These are phyloP conservation scores for Aureobasidium pullulans DNA, from an alignment of 2,329 filamentous ascomycete genomes.

Conservation along the genomic window DNA sequence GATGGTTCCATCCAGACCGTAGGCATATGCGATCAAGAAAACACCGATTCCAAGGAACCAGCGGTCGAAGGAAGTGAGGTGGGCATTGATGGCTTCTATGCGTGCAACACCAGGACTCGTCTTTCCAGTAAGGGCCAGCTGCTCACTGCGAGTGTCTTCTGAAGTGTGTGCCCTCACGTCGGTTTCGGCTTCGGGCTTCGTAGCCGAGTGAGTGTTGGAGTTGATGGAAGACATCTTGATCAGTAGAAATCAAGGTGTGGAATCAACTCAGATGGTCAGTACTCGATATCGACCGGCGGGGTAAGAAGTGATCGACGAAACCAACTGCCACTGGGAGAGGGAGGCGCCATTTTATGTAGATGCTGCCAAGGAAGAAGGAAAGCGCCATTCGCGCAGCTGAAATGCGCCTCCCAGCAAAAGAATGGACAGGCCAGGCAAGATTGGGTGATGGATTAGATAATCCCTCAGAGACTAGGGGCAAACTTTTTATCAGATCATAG, in stretches of 20 bases:
- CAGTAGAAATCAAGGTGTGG: not conserved
- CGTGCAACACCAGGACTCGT: conserved; percentile 50
- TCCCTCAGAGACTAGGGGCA: not conserved
- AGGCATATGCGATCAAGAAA: conserved; percentile 58
- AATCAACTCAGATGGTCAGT: not conserved
- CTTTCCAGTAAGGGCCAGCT: conserved; percentile 21
- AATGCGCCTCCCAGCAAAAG: not conserved
- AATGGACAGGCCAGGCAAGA: conserved; percentile 8
- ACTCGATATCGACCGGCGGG: not conserved
- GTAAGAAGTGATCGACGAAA: conserved; percentile 1
- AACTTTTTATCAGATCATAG: conserved; percentile 6
- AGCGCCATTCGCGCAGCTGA: not conserved
- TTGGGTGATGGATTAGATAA: conserved; percentile 13
- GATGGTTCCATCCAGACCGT: conserved; percentile 53
- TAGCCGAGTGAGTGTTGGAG: not conserved
- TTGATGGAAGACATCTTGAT: not conserved
- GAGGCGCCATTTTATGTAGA: conserved; percentile 1
- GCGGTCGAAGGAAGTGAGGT: conserved; percentile 47
- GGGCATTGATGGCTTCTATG: conserved; percentile 49
- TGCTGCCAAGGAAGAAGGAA: not conserved
- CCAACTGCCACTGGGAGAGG: not conserved
- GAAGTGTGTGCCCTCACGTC: not conserved
- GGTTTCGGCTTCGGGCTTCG: not conserved
- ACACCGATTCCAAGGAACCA: conserved; percentile 52
- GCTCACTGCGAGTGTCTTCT: not conserved